Evolutionary conservation across 2,329 filamentous ascomycete genomes (phyloP).

Genomic region (Xylaria sp.): DNA sequence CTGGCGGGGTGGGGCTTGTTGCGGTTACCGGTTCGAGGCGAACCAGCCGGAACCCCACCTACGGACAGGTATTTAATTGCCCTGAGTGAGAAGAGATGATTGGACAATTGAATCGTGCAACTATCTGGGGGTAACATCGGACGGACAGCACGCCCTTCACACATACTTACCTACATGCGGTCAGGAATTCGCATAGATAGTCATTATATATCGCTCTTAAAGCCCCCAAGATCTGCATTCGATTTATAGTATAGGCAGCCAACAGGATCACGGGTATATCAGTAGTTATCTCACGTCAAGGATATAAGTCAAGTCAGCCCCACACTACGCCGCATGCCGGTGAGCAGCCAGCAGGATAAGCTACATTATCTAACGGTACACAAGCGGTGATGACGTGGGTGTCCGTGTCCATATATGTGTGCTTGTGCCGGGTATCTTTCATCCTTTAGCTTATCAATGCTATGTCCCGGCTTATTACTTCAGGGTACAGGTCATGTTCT

Average conservation of each 20-base stretch:
- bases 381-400: not conserved
- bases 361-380: not conserved
- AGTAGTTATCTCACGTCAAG: not conserved
- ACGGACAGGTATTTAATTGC: not conserved
- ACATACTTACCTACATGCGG: not conserved
- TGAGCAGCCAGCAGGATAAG: not conserved
- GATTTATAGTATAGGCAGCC: too few species aligned
- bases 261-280: not conserved
- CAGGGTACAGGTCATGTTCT: not conserved
- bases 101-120: not conserved
- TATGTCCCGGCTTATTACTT: not conserved
- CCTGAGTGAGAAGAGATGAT: not conserved
- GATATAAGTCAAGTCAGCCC: not conserved
- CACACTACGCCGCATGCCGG: constrained; percentile 13
- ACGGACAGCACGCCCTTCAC: not conserved
- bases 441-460: not conserved
- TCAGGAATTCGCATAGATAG: not conserved
- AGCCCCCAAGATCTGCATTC: not conserved
- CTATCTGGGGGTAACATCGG: not conserved
- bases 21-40: constrained; percentile 11
- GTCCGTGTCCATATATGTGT: not conserved
- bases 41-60: constrained; percentile 16
- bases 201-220: not conserved
- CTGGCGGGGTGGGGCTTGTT: constrained; percentile 7
- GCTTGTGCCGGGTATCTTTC: not conserved